Conservation (phyloP, 2,329 filamentous ascomycete species). For the Coleophoma cylindrospora region DNA sequence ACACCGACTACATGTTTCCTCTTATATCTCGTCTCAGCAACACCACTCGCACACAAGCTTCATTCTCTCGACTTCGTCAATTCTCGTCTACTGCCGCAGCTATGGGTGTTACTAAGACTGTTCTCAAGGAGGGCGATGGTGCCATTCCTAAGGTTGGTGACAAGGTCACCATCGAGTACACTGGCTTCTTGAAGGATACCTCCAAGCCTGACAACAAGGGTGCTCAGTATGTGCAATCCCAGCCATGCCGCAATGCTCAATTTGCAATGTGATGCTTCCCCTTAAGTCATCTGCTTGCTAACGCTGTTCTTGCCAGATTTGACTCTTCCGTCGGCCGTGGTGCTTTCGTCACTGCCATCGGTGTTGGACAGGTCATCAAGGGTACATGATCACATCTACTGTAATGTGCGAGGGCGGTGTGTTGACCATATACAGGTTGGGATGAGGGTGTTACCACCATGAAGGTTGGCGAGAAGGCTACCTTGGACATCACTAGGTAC, state of each 20-base stretch:
- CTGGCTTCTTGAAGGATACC: slow-evolving; percentile 74
- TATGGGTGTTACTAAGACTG: slow-evolving; percentile 72
- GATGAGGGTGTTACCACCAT: slow-evolving; percentile 82
- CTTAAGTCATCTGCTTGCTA: slow-evolving; percentile 4
- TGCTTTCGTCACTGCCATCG: slow-evolving; percentile 74
- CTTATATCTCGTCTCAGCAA: background rate
- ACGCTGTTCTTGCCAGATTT: slow-evolving; percentile 54
- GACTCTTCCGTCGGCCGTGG: slow-evolving; percentile 78
- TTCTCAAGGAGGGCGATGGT: slow-evolving; percentile 56
- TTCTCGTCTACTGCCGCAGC: slow-evolving; percentile 23
- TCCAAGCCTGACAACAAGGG: slow-evolving; percentile 61
- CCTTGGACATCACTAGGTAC: slow-evolving; percentile 72
- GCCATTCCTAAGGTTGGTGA: slow-evolving; percentile 61
- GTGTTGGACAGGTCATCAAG: slow-evolving; percentile 78
- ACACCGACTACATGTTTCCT: background rate
- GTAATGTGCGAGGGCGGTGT: slow-evolving; percentile 5
- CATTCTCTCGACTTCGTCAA: slow-evolving; percentile 3
- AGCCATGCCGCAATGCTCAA: background rate
- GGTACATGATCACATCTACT: slow-evolving; percentile 46
- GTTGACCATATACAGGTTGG: slow-evolving; percentile 52
- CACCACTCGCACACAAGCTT: background rate
- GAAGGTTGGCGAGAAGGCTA: slow-evolving; percentile 87
- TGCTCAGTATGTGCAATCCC: slow-evolving; percentile 53
- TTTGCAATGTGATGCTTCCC: background rate
- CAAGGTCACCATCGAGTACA: slow-evolving; percentile 84